Percentiles rank a stretch among this genome's conserved stretches.
Evolutionary conservation across 2,329 filamentous ascomycete species (phyloP).

Genomic region (Ascochyta lentis): DNA sequence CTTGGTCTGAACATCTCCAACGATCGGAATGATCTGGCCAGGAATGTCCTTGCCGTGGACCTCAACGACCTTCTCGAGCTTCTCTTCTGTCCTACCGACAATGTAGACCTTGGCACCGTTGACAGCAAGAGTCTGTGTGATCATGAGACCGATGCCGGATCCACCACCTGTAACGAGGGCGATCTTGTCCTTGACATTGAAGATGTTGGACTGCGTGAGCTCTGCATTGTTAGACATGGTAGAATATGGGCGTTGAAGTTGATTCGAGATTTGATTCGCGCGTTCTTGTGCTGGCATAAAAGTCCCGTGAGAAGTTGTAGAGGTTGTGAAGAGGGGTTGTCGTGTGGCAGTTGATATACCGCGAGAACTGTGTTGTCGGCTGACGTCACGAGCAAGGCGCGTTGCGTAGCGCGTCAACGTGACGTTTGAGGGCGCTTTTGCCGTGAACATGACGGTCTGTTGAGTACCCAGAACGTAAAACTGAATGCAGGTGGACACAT

Average conservation of each 20-base stretch:
- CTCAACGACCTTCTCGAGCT: slow-evolving; percentile 56
- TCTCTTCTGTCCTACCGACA: slow-evolving; percentile 55
- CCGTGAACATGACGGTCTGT: slow-evolving; percentile 6
- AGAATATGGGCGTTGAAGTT: slow-evolving; percentile 23
- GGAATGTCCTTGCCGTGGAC: slow-evolving; percentile 53
- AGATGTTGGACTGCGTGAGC: slow-evolving; percentile 41
- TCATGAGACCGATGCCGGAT: slow-evolving; percentile 57
- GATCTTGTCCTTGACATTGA: slow-evolving; percentile 49
- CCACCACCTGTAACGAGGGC: slow-evolving; percentile 55
- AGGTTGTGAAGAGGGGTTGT: slow-evolving; percentile 6
- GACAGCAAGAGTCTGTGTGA: slow-evolving; percentile 55
- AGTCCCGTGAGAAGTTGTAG: not conserved
- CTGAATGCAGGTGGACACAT: slow-evolving; percentile 4
- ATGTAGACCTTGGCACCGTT: slow-evolving; percentile 59
- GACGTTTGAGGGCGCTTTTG: slow-evolving; percentile 16
- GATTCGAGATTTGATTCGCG: slow-evolving; percentile 23
- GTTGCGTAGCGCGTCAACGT: slow-evolving; percentile 29
- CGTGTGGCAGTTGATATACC: slow-evolving; percentile 22
- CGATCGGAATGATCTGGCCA: slow-evolving; percentile 56
- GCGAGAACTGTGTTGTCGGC: slow-evolving; percentile 17
- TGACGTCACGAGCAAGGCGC: slow-evolving; percentile 35
- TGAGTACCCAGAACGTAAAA: slow-evolving; percentile 2
- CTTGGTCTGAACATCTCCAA: slow-evolving; percentile 54
- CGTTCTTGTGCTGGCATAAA: slow-evolving; percentile 19
- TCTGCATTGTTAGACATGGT: slow-evolving; percentile 47